Conservation (phyloP, 2,329 filamentous ascomycete species). For the Xylaria sp. region DNA sequence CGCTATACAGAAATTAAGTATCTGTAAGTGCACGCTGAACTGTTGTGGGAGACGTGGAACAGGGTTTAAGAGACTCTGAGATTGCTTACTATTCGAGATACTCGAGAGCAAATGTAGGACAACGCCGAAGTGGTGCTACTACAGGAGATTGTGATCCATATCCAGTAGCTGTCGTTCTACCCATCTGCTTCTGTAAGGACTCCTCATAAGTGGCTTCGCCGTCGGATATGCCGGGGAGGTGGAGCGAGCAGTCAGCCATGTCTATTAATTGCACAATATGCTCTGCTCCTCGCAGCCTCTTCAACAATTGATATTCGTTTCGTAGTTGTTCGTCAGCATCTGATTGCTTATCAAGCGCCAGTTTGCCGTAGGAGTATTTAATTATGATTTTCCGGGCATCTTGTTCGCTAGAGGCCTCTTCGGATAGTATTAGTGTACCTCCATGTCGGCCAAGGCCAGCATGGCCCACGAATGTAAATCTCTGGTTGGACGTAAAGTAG, state of each 20-base stretch:
- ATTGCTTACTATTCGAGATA: constrained; percentile 7
- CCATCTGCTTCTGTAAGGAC: not conserved
- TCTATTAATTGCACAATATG: constrained; percentile 22
- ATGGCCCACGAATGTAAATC: not conserved
- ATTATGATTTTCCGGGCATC: constrained; percentile 8
- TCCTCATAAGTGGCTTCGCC: not conserved
- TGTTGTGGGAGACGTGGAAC: not conserved
- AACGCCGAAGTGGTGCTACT: not conserved
- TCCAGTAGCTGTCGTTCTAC: not conserved
- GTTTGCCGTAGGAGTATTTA: constrained; percentile 22
- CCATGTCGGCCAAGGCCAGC: constrained; percentile 23
- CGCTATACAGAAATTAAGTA: not conserved
- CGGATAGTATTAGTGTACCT: constrained; percentile 13
- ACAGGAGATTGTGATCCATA: not conserved
- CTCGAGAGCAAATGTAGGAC: constrained; percentile 21
- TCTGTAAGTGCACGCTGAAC: not conserved
- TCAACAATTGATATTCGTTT: constrained; percentile 17
- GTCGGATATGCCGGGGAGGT: constrained; percentile 2
- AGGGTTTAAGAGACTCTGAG: not conserved
- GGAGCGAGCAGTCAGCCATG: constrained; percentile 6
- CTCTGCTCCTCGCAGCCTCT: constrained; percentile 19
- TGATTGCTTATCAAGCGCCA: constrained; percentile 3
- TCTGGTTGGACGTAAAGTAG: not conserved
- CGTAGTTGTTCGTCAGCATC: constrained; percentile 19
- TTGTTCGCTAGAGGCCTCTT: not conserved